These are phyloP conservation scores for Choiromyces venosus DNA, from an alignment of 495 filamentous ascomycete species.

Conservation along the genomic window DNA sequence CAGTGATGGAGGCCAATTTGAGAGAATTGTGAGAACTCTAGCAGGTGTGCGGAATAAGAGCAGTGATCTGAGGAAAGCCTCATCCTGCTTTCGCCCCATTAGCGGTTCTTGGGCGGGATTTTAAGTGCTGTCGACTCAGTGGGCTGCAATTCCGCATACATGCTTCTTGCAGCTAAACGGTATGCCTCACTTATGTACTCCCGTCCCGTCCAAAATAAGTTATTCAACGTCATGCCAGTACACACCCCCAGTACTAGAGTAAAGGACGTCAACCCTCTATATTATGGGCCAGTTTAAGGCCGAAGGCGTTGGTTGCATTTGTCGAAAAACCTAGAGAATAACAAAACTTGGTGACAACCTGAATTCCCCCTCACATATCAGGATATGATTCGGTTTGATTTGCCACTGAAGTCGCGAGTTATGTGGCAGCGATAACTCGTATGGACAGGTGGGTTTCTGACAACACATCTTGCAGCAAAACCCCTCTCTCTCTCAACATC, in stretches of 20 bases:
- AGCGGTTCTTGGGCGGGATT: neutral
- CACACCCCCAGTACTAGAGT: neutral
- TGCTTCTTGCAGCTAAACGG: neutral
- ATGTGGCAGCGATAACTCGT: neutral
- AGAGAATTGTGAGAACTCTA: neutral
- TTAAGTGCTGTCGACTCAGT: neutral
- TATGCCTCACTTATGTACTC: neutral
- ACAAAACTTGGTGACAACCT: neutral
- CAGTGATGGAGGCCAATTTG: neutral
- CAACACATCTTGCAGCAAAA: neutral
- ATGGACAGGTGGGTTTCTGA: neutral
- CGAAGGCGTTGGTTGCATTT: neutral
- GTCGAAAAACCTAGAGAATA: neutral
- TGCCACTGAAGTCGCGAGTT: neutral
- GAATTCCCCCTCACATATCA: neutral
- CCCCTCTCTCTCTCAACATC: neutral
- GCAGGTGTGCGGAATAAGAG: neutral
- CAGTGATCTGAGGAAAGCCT: neutral
- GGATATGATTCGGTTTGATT: neutral
- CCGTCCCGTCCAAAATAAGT: constrained; percentile 1
- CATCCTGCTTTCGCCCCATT: neutral
- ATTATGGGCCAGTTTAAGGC: neutral
- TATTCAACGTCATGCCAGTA: neutral
- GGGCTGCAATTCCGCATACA: neutral
- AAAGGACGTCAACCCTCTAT: neutral